These are phyloP conservation scores for Metschnikowia henanensis DNA, from an alignment of 805 yeast genomes.

Conservation along the genomic window DNA sequence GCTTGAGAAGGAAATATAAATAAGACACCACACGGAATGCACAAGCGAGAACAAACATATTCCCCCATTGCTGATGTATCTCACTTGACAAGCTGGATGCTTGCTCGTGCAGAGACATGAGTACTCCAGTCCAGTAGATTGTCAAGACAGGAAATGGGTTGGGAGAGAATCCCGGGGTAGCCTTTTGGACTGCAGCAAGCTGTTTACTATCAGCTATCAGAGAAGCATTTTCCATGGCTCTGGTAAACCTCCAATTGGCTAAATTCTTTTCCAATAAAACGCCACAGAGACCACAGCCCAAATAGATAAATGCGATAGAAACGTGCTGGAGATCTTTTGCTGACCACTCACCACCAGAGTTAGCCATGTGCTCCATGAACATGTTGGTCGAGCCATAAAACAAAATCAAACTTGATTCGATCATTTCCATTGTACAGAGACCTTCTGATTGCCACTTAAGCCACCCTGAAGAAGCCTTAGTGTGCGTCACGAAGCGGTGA, in stretches of 20 bases:
- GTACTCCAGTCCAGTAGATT: constrained; percentile 92
- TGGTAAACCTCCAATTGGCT: constrained; percentile 56
- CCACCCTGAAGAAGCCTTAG: constrained; percentile 28
- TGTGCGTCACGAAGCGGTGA: constrained; percentile 23
- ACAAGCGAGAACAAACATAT: constrained; percentile 77
- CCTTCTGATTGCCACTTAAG: constrained; percentile 41
- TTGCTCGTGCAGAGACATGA: constrained; percentile 95
- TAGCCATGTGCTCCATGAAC: constrained; percentile 79
- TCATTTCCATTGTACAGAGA: constrained; percentile 77
- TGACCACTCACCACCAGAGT: constrained; percentile 77
- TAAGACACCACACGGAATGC: constrained; percentile 70
- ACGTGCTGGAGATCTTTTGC: constrained; percentile 90
- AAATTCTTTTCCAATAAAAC: constrained; percentile 72
- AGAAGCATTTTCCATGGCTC: constrained; percentile 27
- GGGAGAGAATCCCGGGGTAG: constrained; percentile 77
- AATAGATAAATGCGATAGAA: constrained; percentile 86
- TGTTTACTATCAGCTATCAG: constrained; percentile 9
- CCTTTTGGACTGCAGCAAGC: constrained; percentile 23
- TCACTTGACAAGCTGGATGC: constrained; percentile 73
- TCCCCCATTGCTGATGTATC: constrained; percentile 94
- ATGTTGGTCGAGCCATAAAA: constrained; percentile 89
- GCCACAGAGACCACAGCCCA: constrained; percentile 94
- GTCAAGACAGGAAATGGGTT: constrained; percentile 95
- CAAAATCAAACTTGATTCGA: constrained; percentile 77
- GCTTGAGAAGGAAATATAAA: constrained; percentile 45